Conservation (phyloP, 1,284 basidiomycete genomes). For the Papiliotrema terrestris region DNA sequence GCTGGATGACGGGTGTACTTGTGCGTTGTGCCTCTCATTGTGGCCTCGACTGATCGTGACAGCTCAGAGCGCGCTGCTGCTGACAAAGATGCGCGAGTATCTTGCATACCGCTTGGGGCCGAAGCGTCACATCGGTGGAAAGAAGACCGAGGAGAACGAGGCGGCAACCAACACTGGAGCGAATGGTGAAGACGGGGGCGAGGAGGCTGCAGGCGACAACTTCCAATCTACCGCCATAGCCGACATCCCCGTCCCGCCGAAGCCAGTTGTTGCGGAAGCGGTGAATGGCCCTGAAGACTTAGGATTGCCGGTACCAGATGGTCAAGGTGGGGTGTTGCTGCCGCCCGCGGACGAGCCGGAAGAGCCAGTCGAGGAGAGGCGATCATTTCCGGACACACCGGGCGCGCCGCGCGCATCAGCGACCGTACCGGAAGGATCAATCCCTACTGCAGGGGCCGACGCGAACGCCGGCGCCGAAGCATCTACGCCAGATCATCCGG, state of each 20-base stretch:
- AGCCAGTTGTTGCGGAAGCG: not conserved
- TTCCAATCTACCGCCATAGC: too few relatives aligned
- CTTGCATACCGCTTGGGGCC: not conserved
- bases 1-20: conserved; percentile 67
- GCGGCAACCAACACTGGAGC: not conserved
- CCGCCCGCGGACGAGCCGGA: not conserved
- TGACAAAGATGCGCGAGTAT: conserved; percentile 26
- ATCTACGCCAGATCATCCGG: not conserved
- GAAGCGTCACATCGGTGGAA: conserved; percentile 4
- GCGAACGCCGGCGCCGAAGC: not conserved
- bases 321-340: conserved; percentile 24
- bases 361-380: too few relatives aligned
- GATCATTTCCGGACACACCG: too few relatives aligned
- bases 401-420: too few relatives aligned
- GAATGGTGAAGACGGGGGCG: not conserved
- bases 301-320: conserved; percentile 20
- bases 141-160: not conserved
- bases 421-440: too few relatives aligned
- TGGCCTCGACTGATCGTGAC: not conserved
- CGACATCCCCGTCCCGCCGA: not conserved
- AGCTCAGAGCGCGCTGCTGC: conserved; percentile 29
- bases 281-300: not conserved
- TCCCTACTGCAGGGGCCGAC: too few relatives aligned
- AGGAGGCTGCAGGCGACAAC: not conserved
- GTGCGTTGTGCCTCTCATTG: conserved; percentile 52